Percentiles rank a stretch among this genome's conserved stretches.
Evolutionary conservation across 352 stramenopile species (phyloP).

Genomic region (Peronospora farinosa): DNA sequence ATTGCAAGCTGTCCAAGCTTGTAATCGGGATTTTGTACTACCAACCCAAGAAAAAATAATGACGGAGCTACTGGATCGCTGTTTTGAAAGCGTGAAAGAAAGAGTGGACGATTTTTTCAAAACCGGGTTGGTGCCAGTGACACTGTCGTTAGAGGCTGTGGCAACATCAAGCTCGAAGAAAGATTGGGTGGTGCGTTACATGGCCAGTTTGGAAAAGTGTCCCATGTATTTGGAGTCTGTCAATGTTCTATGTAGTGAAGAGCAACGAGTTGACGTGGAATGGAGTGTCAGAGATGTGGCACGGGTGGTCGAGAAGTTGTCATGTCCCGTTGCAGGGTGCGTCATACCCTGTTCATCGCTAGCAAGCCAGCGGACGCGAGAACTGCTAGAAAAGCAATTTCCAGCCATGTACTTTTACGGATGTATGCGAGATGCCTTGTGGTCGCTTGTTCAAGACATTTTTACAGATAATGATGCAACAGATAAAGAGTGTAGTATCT

Average conservation of each 20-base stretch:
- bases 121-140: conserved; percentile 20
- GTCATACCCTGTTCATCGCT: conserved; percentile 21
- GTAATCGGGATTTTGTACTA: background rate
- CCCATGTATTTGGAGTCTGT: conserved; percentile 30
- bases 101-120: conserved; percentile 24
- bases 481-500: conserved; percentile 2
- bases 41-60: conserved; percentile 22
- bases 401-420: conserved; percentile 37
- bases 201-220: conserved; percentile 19
- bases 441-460: conserved; percentile 20
- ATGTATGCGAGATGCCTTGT: conserved; percentile 28
- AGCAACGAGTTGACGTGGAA: conserved; percentile 9
- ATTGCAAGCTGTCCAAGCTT: conserved; percentile 9
- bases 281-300: conserved; percentile 20
- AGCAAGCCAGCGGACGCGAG: conserved; percentile 15
- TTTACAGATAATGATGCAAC: conserved; percentile 12
- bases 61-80: conserved; percentile 30
- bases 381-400: conserved; percentile 26
- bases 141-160: conserved; percentile 17
- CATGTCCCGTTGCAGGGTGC: conserved; percentile 26
- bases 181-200: conserved; percentile 21
- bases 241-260: conserved; percentile 8
- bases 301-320: conserved; percentile 15
- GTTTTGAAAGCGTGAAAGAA: conserved; percentile 20
- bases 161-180: background rate